Conservation (phyloP, 768 basidiomycete genomes). For the Kwoniella heveanensis region DNA sequence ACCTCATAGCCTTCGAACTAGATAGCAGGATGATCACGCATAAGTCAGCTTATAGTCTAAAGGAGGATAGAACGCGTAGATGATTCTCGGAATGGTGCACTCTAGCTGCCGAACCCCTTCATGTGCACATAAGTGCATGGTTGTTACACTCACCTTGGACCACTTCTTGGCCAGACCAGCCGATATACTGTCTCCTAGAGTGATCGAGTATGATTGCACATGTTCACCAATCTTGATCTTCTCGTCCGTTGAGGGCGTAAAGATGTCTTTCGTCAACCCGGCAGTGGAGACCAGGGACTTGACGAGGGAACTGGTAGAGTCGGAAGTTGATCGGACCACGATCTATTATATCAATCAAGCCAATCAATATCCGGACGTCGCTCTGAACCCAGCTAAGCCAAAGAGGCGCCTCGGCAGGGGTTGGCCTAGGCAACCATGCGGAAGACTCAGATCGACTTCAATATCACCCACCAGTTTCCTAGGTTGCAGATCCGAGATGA, state of each 20-base stretch:
- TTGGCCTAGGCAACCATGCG: neutral
- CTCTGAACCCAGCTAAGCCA: no score
- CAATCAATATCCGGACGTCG: no score
- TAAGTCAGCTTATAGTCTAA: neutral
- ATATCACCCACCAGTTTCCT: conserved; percentile 75
- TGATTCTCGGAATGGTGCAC: neutral
- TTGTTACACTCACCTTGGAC: conserved; percentile 69
- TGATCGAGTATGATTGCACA: conserved; percentile 90
- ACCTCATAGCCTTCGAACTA: conserved; percentile 99
- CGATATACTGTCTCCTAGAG: conserved; percentile 85
- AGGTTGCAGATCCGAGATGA: conserved; percentile 93
- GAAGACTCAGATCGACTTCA: neutral
- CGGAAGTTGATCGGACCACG: conserved; percentile 74
- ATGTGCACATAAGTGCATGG: neutral
- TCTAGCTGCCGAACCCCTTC: no score
- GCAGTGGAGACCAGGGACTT: conserved; percentile 79
- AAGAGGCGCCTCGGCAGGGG: no score
- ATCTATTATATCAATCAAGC: conserved; percentile 72
- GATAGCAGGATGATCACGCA: neutral
- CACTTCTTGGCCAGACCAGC: conserved; percentile 68
- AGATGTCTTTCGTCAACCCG: conserved; percentile 90
- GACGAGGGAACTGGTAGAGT: conserved; percentile 72
- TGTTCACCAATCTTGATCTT: conserved; percentile 90
- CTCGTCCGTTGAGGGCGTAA: conserved; percentile 74
- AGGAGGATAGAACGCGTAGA: neutral